A percentile compares a stretch with the other conserved stretches of the same genome.
phyloP scores from a whole-genome alignment of 2,329 filamentous ascomycete genomes.

The Didymosphaeria variabile region DNA sequence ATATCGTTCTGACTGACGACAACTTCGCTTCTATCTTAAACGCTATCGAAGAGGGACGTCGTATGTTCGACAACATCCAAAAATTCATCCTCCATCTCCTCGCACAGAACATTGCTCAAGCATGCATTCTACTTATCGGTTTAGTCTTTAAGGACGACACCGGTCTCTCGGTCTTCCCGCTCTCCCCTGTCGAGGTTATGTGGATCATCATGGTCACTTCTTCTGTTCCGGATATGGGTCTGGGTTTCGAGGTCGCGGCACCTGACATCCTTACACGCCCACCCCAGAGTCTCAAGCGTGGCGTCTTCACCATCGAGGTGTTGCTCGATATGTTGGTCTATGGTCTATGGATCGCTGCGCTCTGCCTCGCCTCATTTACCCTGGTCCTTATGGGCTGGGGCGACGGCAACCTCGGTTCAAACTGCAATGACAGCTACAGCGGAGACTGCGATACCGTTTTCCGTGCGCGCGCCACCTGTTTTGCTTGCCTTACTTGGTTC shows the following conservation, averaged over 20 bases:
- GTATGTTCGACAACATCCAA: constrained; percentile 90
- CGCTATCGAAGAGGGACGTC: constrained; percentile 81
- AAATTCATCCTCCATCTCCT: constrained; percentile 83
- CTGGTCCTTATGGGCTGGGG: constrained; percentile 48
- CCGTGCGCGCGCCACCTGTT: constrained; percentile 73
- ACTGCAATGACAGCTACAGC: constrained; percentile 48
- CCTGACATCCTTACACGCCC: constrained; percentile 82
- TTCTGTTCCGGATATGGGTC: constrained; percentile 85
- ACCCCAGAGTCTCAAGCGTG: constrained; percentile 68
- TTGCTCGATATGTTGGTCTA: constrained; percentile 51
- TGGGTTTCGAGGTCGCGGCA: constrained; percentile 80
- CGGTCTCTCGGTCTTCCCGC: constrained; percentile 81
- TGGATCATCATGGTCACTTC: constrained; percentile 97
- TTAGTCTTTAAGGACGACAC: constrained; percentile 79
- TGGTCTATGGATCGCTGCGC: constrained; percentile 47
- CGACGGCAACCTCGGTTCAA: constrained; percentile 41
- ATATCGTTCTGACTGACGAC: constrained; percentile 88
- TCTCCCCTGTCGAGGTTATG: constrained; percentile 85
- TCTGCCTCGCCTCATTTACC: constrained; percentile 47
- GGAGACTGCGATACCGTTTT: constrained; percentile 46
- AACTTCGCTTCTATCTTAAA: constrained; percentile 88
- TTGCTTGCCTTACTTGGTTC: constrained; percentile 79
- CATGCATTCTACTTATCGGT: constrained; percentile 81
- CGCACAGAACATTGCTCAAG: constrained; percentile 84
- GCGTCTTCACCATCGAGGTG: constrained; percentile 51